Conservation (phyloP, 2,329 filamentous ascomycete species). For the Stagonosporopsis chrysanthemi region DNA sequence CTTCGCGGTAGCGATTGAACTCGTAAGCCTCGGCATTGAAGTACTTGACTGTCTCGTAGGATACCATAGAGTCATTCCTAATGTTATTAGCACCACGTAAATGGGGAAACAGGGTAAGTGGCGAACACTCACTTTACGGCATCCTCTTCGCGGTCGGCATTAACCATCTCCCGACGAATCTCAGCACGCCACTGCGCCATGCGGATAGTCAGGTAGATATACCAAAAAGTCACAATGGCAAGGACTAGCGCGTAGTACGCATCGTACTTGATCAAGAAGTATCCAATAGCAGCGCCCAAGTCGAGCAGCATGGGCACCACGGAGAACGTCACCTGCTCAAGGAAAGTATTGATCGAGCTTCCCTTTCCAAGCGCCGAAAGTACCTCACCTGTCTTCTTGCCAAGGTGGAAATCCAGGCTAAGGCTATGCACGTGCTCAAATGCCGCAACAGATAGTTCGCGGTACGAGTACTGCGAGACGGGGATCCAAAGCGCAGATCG, state of each 20-base stretch:
- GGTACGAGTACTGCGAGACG: slow-evolving; percentile 95
- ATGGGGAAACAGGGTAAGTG: too few species aligned
- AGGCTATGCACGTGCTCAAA: slow-evolving; percentile 97
- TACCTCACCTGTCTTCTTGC: slow-evolving; percentile 96
- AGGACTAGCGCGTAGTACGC: slow-evolving; percentile 90
- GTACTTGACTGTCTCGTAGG: slow-evolving; percentile 83
- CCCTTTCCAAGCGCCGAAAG: slow-evolving; percentile 96
- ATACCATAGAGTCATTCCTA: slow-evolving; percentile 93
- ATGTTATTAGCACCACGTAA: slow-evolving; percentile 29
- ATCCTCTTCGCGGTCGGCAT: slow-evolving; percentile 92
- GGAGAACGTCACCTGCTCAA: slow-evolving; percentile 96
- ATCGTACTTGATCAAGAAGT: slow-evolving; percentile 81
- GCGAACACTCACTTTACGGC: slow-evolving; percentile 76
- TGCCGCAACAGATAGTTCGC: slow-evolving; percentile 89
- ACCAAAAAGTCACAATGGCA: slow-evolving; percentile 90
- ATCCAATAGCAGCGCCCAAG: slow-evolving; percentile 81
- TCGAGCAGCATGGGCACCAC: slow-evolving; percentile 95
- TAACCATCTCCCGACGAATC: slow-evolving; percentile 91
- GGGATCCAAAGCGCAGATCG: slow-evolving; percentile 93
- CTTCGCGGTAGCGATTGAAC: slow-evolving; percentile 63
- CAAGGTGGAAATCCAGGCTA: slow-evolving; percentile 94
- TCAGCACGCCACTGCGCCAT: slow-evolving; percentile 94
- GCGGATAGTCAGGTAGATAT: slow-evolving; percentile 94
- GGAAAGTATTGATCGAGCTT: slow-evolving; percentile 92
- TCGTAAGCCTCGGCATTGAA: slow-evolving; percentile 69